Conservation (phyloP, 352 stramenopile species). For the Aphanomyces stellatus region DNA sequence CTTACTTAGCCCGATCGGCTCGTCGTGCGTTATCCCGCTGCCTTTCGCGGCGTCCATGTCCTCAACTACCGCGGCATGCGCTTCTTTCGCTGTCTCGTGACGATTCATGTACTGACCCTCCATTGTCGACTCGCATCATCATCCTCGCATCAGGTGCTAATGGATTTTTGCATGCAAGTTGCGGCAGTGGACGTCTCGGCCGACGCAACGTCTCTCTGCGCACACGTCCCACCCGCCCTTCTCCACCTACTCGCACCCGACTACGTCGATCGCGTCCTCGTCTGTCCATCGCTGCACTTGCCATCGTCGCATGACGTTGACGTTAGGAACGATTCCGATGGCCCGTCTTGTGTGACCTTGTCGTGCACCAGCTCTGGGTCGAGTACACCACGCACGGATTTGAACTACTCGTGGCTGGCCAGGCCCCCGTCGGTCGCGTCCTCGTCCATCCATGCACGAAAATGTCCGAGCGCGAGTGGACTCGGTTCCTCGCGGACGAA, state of each 20-base stretch:
- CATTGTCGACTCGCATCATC: not conserved
- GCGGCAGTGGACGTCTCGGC: not conserved
- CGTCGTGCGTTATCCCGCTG: constrained; percentile 3
- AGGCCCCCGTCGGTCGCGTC: not conserved
- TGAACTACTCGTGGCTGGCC: constrained; percentile 12
- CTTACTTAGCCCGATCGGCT: not conserved
- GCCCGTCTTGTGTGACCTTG: not conserved
- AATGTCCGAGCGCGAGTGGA: not conserved
- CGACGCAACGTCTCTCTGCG: not conserved
- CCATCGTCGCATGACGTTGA: not conserved
- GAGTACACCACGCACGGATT: constrained; percentile 9
- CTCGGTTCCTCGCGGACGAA: not conserved
- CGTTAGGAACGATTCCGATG: not conserved
- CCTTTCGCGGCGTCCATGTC: not conserved
- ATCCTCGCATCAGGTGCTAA: not conserved
- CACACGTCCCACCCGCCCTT: not conserved
- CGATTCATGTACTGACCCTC: not conserved
- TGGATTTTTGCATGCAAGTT: constrained; percentile 3
- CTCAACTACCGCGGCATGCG: constrained; percentile 5
- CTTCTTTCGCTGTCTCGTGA: constrained; percentile 8
- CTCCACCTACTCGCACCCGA: not conserved
- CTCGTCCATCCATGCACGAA: not conserved
- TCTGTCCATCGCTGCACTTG: not conserved
- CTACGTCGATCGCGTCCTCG: not conserved
- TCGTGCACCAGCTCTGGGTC: constrained; percentile 11